Evolutionary conservation across 768 basidiomycete species (phyloP).

Genomic region (Mycena floridula): DNA sequence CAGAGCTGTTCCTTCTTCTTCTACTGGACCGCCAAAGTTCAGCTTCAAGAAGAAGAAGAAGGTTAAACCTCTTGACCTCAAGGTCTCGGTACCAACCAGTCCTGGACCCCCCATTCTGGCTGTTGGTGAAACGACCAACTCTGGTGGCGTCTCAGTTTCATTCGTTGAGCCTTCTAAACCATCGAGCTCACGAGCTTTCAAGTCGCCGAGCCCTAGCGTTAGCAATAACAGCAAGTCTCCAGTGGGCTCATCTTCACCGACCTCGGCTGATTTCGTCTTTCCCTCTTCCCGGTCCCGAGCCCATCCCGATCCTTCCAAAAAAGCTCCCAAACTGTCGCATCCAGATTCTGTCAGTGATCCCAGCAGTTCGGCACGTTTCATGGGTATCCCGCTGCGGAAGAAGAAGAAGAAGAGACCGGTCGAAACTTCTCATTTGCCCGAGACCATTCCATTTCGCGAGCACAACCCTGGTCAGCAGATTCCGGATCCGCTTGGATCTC

Average conservation of each 20-base stretch:
- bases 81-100: not conserved
- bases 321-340: not conserved
- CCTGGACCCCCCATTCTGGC: not conserved
- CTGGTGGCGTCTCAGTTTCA: not conserved
- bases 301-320: constrained; percentile 3
- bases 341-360: not conserved
- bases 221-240: too few species aligned
- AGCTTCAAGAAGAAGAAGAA: constrained; percentile 12
- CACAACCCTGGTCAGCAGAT: not conserved
- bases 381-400: constrained; percentile 6
- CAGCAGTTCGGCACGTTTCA: not conserved
- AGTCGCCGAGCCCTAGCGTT: too few species aligned
- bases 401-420: constrained; percentile 3
- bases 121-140: not conserved
- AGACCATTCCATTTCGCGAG: not conserved
- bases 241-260: too few species aligned
- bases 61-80: not conserved
- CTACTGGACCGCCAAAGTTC: constrained; percentile 1
- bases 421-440: not conserved
- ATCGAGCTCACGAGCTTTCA: too few species aligned
- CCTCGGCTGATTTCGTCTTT: constrained; percentile 8
- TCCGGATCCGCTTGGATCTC: not conserved
- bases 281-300: constrained; percentile 9
- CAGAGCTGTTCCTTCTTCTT: constrained; percentile 8
- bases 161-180: not conserved